Conservation (phyloP, 139 green algal species). For the Haematococcus sp. region DNA sequence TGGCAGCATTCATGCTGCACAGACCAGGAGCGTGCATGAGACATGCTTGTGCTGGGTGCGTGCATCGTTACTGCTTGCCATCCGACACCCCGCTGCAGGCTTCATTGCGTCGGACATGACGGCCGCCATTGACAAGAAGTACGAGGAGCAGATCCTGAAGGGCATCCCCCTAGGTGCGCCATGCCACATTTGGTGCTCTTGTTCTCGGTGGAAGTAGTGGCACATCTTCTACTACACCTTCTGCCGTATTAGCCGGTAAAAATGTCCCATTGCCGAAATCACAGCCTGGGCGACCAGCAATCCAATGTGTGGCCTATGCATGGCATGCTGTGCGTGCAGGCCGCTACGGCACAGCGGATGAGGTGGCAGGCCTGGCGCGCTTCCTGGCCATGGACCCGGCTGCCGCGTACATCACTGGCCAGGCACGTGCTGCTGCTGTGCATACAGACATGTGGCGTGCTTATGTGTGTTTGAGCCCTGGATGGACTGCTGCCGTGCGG, state of each 20-base stretch:
- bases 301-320: no score
- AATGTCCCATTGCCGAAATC: no score
- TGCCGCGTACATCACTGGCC: constrained; percentile 96
- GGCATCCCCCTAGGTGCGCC: constrained; percentile 79
- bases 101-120: constrained; percentile 93
- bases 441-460: background rate
- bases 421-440: constrained; percentile 39
- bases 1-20: no score
- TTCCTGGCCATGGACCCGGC: constrained; percentile 92
- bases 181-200: no score
- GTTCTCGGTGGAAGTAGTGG: background rate
- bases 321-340: no score
- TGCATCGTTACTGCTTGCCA: no score
- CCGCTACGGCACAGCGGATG: constrained; percentile 82
- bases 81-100: constrained; percentile 34
- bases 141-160: constrained; percentile 81
- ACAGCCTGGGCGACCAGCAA: background rate
- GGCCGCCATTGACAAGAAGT: constrained; percentile 81
- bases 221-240: no score
- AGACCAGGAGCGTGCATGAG: constrained; percentile 40
- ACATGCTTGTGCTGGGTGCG: no score
- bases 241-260: no score
- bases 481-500: background rate
- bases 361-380: constrained; percentile 84
- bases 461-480: background rate